These are phyloP conservation scores for Isatis tinctoria DNA, from an alignment of 345 rosid species.

Conservation along the genomic window DNA sequence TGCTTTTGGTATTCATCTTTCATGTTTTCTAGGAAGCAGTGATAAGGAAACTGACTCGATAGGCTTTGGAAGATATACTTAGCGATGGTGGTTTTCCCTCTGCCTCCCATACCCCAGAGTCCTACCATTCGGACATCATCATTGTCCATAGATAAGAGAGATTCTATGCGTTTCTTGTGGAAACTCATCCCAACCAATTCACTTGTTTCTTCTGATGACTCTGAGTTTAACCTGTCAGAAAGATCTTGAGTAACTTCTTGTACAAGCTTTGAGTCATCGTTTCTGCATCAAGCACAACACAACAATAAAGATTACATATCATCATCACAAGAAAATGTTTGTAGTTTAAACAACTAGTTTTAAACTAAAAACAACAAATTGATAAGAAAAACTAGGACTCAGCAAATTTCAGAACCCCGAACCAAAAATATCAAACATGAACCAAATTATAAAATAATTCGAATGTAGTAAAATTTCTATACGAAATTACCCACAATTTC, in stretches of 20 bases:
- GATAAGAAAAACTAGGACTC: no score
- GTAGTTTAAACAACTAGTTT: background rate
- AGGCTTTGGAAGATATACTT: background rate
- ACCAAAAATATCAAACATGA: no score
- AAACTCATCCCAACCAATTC: conserved; percentile 16
- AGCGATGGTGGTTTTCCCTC: conserved; percentile 25
- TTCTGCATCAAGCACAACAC: background rate
- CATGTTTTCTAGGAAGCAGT: conserved; percentile 6
- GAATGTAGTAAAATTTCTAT: no score
- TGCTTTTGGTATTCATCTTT: background rate
- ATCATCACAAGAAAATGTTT: background rate
- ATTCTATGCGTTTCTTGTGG: background rate
- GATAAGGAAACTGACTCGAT: background rate
- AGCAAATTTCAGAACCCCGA: no score
- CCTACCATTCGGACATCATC: conserved; percentile 27
- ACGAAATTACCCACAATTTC: no score
- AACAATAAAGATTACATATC: background rate
- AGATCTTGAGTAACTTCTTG: conserved; percentile 3
- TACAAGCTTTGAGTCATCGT: conserved; percentile 7
- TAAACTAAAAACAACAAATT: no score
- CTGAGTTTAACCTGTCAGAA: background rate
- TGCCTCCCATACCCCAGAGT: conserved; percentile 30
- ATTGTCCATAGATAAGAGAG: background rate
- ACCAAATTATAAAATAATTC: no score
- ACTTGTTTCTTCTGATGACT: background rate